Evolutionary conservation across 2,329 filamentous ascomycete genomes (phyloP), one percentile per base, ranked within the genome.

Genomic region (Colletotrichum coccodes): DNA sequence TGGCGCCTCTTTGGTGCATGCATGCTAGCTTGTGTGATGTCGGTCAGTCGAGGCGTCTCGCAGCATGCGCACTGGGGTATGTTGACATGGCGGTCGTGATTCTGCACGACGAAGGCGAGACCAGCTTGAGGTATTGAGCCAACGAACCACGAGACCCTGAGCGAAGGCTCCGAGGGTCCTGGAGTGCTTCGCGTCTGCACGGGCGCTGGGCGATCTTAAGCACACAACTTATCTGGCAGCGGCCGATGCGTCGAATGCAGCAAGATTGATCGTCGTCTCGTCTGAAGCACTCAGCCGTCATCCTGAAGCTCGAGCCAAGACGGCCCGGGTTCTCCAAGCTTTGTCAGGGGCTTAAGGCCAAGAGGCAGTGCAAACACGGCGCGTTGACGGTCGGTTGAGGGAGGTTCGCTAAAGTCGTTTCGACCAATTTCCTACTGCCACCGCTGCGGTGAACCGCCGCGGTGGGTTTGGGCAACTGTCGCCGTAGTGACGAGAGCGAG

Each of bases 271-370:
- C 40, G 14, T 34, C 44, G 11, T 7, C 36, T 44, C 38, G 5
- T 46, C 36, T 60, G 54, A 42, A 60, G 28, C 47, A 26, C 56
- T 8, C 36, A 26, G n/a, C 46, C 30, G 44, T 46, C 40, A 46
- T 18, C 23, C 52, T 54, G 46, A 54, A 59, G 60, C 64, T 53
- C 23, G 36, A 58, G 46, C 60, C 60, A 64, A 67, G 52, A 6
- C 60, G 21, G 36, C 16, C 34, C 52, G 23, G n/a, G 23, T 28
- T 44, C 30, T 26, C 6, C 28, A 16, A 21, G 38, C 38, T 18
- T 47, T 8, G 18, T 36, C 28, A 23, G 32, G 52, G 32, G 9
- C 30, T n/a, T n/a, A 23, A 9, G 14, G 21, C 12, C 34, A 12
- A 40, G 42, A 44, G 53, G 36, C 42, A 50, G 50, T 46, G 49